A percentile compares a stretch with the other conserved stretches of the same genome.
These are phyloP conservation scores for Solanum chmielewskii DNA, from an alignment of 257 asterid species.

Conservation along the genomic window DNA sequence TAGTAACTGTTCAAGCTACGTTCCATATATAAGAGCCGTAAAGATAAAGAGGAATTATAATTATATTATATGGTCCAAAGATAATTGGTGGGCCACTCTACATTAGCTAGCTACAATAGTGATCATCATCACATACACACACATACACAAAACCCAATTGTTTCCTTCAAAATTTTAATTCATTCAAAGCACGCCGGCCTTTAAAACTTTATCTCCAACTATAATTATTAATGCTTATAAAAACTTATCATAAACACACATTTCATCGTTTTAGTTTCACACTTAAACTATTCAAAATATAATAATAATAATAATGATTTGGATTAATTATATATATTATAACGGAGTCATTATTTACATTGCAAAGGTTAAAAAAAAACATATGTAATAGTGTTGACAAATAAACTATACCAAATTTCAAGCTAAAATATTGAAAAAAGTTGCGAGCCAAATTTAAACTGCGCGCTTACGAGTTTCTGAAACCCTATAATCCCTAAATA, in stretches of 20 bases:
- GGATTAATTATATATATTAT: too few species aligned
- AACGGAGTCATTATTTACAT: accelerated
- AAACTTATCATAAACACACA: background rate
- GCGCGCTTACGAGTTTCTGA: too few species aligned
- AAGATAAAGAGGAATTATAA: background rate
- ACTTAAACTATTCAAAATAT: too few species aligned
- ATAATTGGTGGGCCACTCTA: background rate
- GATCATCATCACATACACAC: background rate
- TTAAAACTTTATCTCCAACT: too few species aligned
- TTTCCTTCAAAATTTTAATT: too few species aligned
- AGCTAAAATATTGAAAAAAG: too few species aligned
- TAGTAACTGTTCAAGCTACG: background rate
- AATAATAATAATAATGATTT: background rate
- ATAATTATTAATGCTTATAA: background rate
- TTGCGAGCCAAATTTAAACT: too few species aligned
- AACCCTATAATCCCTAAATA: too few species aligned
- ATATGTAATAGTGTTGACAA: too few species aligned
- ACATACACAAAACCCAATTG: background rate
- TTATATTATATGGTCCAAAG: background rate
- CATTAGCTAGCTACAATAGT: background rate
- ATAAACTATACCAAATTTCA: too few species aligned
- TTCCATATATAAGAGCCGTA: background rate
- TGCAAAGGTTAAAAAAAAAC: too few species aligned
- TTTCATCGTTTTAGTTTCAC: too few species aligned
- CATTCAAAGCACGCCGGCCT: background rate